Evolutionary conservation across 2,329 filamentous ascomycete species (phyloP), one percentile per base, ranked within the genome.

Genomic region (Ilyonectria sp.): DNA sequence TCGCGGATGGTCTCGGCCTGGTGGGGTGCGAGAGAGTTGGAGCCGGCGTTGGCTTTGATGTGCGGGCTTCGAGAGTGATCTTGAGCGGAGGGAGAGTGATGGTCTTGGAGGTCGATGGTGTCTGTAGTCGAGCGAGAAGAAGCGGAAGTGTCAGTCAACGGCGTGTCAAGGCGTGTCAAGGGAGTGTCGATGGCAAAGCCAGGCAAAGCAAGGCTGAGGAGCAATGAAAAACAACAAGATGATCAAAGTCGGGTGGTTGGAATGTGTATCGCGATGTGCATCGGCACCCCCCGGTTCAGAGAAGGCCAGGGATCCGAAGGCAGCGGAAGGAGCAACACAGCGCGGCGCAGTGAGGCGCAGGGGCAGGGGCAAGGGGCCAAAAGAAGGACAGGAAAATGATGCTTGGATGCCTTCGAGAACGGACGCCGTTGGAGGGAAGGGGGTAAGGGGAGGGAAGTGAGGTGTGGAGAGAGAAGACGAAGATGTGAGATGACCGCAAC

Each of bases 71-170:
- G 75, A 62, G 87, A 85, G 81, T 97, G 94, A 79, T 95, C 92
- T 84, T 97, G 89, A 44, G 95, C 94, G 52, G 95, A 96, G 37
- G 94, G 94, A 66, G 92, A 86, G 77, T 91, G 86, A 78, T 91
- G 93, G 82, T 94, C 90, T 87, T 98, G 96, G 59, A 98, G 90
- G 84, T 98, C 96, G 83, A 98, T 93, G 70, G 95, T 97, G 85
- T 98, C 95, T 97, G 64, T 52, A 68, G 29, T 60, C 50, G 60
- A 33, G 44, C n/a, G 40, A 33, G 65, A 70, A 65, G 31, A 55
- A 58, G 66, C 60, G 56, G 59, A 46, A 59, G 55, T 17, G 70
- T 77, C 60, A 76, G 74, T 74, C 50, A 53, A 66, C 26, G 8
- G 33, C 26, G 50, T 62, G 62, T 55, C 54, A 47, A 68, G 60